Evolutionary conservation across 2,329 filamentous ascomycete species (phyloP).

Genomic region (Aureobasidium sp.): DNA sequence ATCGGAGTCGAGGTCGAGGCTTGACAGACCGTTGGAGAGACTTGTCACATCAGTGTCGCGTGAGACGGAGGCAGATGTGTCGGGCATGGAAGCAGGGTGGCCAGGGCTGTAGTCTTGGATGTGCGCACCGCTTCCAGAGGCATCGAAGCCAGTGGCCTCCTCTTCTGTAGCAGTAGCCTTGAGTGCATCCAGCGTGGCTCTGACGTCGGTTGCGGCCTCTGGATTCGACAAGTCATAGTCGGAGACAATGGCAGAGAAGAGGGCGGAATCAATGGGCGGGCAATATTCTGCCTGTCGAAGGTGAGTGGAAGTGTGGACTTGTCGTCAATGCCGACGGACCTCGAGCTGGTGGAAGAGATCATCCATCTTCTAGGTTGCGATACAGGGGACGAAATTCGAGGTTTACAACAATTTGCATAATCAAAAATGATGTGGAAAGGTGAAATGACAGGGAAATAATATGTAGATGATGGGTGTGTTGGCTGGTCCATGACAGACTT

Average conservation of each 20-base stretch:
- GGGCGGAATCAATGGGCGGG: constrained; percentile 66
- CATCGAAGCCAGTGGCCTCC: constrained; percentile 66
- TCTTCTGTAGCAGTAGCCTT: constrained; percentile 58
- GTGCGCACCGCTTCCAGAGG: constrained; percentile 59
- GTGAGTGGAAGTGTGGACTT: background rate
- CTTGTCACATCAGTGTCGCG: constrained; percentile 46
- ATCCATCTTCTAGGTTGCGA: constrained; percentile 18
- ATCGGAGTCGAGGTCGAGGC: constrained; percentile 25
- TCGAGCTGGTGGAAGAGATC: constrained; percentile 18
- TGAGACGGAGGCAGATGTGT: constrained; percentile 36
- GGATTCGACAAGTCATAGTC: constrained; percentile 62
- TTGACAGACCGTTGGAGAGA: constrained; percentile 41
- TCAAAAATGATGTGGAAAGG: background rate
- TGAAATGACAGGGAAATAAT: background rate
- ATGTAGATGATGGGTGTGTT: background rate
- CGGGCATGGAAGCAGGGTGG: constrained; percentile 30
- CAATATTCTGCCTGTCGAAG: constrained; percentile 59
- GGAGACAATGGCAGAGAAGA: constrained; percentile 66
- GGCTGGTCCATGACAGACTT: constrained; percentile 13
- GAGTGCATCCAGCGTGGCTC: constrained; percentile 56
- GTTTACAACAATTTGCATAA: constrained; percentile 16
- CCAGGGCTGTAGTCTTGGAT: constrained; percentile 27
- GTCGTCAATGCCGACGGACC: constrained; percentile 9
- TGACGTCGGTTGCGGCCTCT: constrained; percentile 48
- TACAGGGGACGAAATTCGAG: background rate